Evolutionary conservation across 2,329 filamentous ascomycete species (phyloP).

Genomic region (Nectriaceae sp.): DNA sequence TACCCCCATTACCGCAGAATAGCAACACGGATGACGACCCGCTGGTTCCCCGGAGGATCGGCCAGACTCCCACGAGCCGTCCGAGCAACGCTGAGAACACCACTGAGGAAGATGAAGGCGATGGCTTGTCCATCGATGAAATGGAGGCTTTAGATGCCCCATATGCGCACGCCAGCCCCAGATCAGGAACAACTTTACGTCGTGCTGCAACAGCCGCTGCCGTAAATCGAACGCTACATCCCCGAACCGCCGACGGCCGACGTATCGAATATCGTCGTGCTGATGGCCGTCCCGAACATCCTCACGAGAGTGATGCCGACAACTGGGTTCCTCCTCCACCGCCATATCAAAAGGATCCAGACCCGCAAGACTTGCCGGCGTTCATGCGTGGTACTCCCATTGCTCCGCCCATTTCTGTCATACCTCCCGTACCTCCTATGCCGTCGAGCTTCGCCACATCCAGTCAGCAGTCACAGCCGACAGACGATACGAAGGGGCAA

Average conservation of each 20-base stretch:
- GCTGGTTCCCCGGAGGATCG: conserved; percentile 52
- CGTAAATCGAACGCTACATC: conserved; percentile 68
- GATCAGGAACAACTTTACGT: conserved; percentile 69
- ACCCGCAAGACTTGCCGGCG: conserved; percentile 56
- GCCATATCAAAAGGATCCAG: conserved; percentile 72
- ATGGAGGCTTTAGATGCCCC: conserved; percentile 69
- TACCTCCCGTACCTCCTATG: conserved; percentile 26
- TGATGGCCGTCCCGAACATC: conserved; percentile 70
- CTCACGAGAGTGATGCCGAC: conserved; percentile 84
- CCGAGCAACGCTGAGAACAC: conserved; percentile 12
- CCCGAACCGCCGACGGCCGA: conserved; percentile 54
- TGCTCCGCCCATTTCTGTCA: conserved; percentile 35
- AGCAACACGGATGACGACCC: conserved; percentile 51
- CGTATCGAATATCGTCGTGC: conserved; percentile 66
- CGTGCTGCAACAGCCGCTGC: conserved; percentile 78
- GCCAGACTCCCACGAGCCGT: conserved; percentile 24
- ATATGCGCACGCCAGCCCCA: conserved; percentile 72
- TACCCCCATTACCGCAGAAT: conserved; percentile 29
- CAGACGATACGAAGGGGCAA: not conserved
- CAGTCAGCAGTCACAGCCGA: not conserved
- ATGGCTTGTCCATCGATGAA: conserved; percentile 53
- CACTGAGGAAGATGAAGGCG: conserved; percentile 40
- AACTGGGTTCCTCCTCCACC: conserved; percentile 88
- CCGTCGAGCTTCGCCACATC: conserved; percentile 8
- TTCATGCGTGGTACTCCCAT: conserved; percentile 55